These are phyloP conservation scores for Russula emetica DNA, from an alignment of 768 basidiomycete genomes.

Conservation along the genomic window DNA sequence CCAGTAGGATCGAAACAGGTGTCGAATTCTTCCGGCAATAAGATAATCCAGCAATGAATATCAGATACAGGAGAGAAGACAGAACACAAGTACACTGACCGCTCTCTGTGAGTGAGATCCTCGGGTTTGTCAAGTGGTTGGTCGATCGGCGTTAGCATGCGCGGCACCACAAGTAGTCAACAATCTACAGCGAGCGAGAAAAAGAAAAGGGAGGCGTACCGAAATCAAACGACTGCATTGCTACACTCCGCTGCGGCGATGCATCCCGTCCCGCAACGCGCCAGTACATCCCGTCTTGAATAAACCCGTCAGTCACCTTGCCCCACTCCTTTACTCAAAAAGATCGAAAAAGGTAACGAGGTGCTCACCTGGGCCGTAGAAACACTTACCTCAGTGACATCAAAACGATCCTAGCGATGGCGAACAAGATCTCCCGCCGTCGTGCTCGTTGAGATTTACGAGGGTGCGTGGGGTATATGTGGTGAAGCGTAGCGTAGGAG, in stretches of 20 bases:
- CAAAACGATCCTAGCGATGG: constrained; percentile 88
- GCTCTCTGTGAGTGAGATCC: constrained; percentile 75
- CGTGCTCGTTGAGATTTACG: constrained; percentile 56
- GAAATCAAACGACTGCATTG: constrained; percentile 92
- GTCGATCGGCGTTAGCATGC: constrained; percentile 73
- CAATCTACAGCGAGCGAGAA: constrained; percentile 13
- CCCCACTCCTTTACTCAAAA: accelerated
- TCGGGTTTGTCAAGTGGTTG: constrained; percentile 78
- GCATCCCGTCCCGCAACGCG: constrained; percentile 98
- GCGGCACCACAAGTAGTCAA: not conserved
- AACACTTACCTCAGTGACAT: constrained; percentile 84
- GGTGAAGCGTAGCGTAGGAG: constrained; percentile 70
- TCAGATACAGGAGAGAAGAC: too few relatives aligned
- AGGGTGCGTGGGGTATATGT: constrained; percentile 78
- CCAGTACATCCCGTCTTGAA: constrained; percentile 87
- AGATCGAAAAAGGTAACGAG: not conserved
- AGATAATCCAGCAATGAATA: too few relatives aligned
- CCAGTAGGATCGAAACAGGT: too few relatives aligned
- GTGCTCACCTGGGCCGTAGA: constrained; percentile 88
- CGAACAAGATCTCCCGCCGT: constrained; percentile 72
- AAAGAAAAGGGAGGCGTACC: constrained; percentile 45
- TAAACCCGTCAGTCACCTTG: not conserved
- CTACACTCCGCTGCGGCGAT: constrained; percentile 94
- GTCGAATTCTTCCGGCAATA: too few relatives aligned
- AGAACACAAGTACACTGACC: constrained; percentile 48